Evolutionary conservation across 1,284 basidiomycete genomes (phyloP).

Genomic region (Gomphus bonarii): DNA sequence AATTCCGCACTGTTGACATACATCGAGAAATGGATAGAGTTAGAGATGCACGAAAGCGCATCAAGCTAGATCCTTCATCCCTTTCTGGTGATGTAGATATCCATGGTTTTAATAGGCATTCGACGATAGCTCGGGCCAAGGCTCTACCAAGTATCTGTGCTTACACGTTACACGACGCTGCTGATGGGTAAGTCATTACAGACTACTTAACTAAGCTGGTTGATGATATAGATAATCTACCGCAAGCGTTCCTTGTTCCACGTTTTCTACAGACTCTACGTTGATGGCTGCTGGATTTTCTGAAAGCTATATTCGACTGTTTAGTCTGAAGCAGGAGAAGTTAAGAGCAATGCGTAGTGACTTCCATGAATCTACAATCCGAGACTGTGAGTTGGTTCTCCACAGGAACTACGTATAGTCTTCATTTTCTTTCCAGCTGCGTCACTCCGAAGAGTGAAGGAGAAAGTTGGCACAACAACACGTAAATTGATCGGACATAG

Average conservation of each 20-base stretch:
- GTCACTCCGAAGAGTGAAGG: slow-evolving; percentile 55
- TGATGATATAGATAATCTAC: background rate
- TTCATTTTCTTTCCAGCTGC: slow-evolving; percentile 30
- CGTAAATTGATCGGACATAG: slow-evolving; percentile 95
- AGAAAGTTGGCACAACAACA: slow-evolving; percentile 73
- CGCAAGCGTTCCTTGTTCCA: slow-evolving; percentile 70
- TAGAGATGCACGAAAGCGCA: slow-evolving; percentile 83
- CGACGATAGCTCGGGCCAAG: slow-evolving; percentile 40
- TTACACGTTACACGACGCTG: slow-evolving; percentile 86
- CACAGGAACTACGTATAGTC: background rate
- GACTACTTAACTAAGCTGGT: background rate
- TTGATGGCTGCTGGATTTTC: slow-evolving; percentile 95
- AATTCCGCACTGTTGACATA: slow-evolving; percentile 83
- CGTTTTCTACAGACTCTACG: slow-evolving; percentile 87
- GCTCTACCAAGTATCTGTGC: slow-evolving; percentile 85
- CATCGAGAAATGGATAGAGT: slow-evolving; percentile 87
- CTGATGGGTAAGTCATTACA: slow-evolving; percentile 63
- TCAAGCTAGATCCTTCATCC: slow-evolving; percentile 71
- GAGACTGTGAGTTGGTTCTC: slow-evolving; percentile 45
- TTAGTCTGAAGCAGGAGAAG: slow-evolving; percentile 92
- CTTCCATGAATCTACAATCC: slow-evolving; percentile 55
- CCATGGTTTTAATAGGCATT: slow-evolving; percentile 39
- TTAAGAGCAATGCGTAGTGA: slow-evolving; percentile 71
- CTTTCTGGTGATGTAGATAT: slow-evolving; percentile 39
- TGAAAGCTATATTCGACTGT: slow-evolving; percentile 91